Conservation (phyloP, 2,329 filamentous ascomycete species). For the Ascochyta lentis region DNA sequence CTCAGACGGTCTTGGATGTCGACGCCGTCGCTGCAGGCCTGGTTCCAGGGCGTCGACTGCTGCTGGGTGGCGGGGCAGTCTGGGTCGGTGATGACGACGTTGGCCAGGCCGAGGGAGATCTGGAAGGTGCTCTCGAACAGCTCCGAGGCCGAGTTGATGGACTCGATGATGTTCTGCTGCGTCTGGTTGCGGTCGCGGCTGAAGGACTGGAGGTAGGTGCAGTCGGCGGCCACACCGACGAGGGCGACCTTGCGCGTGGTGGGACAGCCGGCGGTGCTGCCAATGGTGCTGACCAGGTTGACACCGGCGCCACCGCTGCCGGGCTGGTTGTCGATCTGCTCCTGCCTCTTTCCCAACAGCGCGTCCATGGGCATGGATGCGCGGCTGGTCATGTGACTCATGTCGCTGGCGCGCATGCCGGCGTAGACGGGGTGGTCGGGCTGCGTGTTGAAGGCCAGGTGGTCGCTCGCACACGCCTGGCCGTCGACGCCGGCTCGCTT, state of each 20-base stretch:
- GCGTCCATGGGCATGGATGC: conserved; percentile 68
- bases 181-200: conserved; percentile 73
- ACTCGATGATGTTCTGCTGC: conserved; percentile 76
- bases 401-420: conserved; percentile 60
- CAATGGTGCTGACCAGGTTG: conserved; percentile 80
- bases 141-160: conserved; percentile 85
- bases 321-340: conserved; percentile 71
- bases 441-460: conserved; percentile 79
- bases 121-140: conserved; percentile 93
- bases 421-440: conserved; percentile 71
- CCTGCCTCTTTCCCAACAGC: conserved; percentile 72
- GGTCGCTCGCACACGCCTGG: conserved; percentile 72
- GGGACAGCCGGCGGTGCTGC: conserved; percentile 83
- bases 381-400: conserved; percentile 54
- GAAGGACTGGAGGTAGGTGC: conserved; percentile 80
- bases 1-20: conserved; percentile 81
- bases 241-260: conserved; percentile 89
- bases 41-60: conserved; percentile 80
- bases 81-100: conserved; percentile 77
- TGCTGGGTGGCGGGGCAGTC: conserved; percentile 76
- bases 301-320: conserved; percentile 78
- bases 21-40: conserved; percentile 67
- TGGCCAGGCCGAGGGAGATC: conserved; percentile 87
- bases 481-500: conserved; percentile 52
- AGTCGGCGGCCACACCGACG: conserved; percentile 91